phyloP scores from a whole-genome alignment of 208 protist genomes.

The Leishmania gerbilli region DNA sequence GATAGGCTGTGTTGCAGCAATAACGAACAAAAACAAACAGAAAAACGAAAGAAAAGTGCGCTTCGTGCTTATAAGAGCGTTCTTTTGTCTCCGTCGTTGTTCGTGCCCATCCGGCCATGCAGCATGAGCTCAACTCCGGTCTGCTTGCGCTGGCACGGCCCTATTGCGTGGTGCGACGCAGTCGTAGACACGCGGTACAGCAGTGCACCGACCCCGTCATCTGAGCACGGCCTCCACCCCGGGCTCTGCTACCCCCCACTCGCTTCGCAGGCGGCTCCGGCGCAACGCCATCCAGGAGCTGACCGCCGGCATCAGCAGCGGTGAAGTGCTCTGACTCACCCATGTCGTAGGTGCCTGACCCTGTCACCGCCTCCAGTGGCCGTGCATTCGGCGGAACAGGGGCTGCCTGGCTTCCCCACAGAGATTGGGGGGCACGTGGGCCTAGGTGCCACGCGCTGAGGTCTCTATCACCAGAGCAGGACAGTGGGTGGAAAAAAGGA shows the following conservation, averaged over 20 bases:
- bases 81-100: background rate
- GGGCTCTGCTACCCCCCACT: background rate
- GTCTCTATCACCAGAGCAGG: background rate
- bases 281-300: background rate
- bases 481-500: background rate
- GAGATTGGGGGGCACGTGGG: background rate
- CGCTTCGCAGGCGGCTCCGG: background rate
- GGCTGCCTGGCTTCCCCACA: background rate
- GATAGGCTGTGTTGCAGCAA: background rate
- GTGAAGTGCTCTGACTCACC: background rate
- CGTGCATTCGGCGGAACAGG: background rate
- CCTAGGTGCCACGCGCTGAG: background rate
- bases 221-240: background rate
- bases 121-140: background rate
- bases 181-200: background rate
- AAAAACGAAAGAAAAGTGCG: slow-evolving; percentile 2
- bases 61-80: background rate
- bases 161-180: background rate
- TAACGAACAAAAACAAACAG: slow-evolving; percentile 2
- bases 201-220: background rate
- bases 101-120: background rate
- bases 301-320: background rate
- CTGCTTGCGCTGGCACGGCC: background rate
- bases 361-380: background rate
- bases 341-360: background rate